These are phyloP conservation scores for Nosema bombycis DNA, from an alignment of 371 early-diverging fungal species.

Conservation along the genomic window DNA sequence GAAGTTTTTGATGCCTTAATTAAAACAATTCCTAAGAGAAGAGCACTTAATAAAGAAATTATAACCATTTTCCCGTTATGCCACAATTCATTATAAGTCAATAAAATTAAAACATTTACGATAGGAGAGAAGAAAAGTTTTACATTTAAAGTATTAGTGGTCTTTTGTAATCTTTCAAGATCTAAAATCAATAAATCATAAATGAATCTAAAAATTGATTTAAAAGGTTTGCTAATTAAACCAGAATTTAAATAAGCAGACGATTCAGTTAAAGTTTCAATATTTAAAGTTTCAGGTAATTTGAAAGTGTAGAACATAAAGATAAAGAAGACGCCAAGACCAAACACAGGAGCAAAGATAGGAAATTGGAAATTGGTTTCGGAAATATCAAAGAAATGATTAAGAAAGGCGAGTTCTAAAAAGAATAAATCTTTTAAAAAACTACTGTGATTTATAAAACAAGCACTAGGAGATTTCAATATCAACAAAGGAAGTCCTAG, in stretches of 20 bases:
- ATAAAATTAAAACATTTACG: background rate
- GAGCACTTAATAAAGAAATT: background rate
- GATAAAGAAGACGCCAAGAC: background rate
- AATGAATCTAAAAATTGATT: background rate
- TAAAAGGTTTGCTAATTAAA: background rate
- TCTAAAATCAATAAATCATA: constrained; percentile 14
- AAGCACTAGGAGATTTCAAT: background rate
- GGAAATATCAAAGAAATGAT: background rate
- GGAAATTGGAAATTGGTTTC: background rate
- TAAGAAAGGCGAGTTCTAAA: background rate
- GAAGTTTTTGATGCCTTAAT: background rate
- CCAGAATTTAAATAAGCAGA: background rate
- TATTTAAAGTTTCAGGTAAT: background rate
- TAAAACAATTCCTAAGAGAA: background rate
- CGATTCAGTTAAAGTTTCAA: no score
- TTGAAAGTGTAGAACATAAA: background rate
- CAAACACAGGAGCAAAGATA: background rate
- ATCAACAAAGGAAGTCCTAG: background rate
- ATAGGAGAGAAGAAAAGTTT: background rate
- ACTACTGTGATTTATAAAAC: background rate
- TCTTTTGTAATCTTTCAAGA: constrained; percentile 4
- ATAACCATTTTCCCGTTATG: background rate
- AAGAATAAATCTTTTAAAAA: background rate
- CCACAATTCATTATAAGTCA: background rate
- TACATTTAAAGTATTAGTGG: background rate